Evolutionary conservation across 108 stramenopile species (phyloP), one percentile per base, ranked within the genome.

Genomic region (Skeletonema menzelii): DNA sequence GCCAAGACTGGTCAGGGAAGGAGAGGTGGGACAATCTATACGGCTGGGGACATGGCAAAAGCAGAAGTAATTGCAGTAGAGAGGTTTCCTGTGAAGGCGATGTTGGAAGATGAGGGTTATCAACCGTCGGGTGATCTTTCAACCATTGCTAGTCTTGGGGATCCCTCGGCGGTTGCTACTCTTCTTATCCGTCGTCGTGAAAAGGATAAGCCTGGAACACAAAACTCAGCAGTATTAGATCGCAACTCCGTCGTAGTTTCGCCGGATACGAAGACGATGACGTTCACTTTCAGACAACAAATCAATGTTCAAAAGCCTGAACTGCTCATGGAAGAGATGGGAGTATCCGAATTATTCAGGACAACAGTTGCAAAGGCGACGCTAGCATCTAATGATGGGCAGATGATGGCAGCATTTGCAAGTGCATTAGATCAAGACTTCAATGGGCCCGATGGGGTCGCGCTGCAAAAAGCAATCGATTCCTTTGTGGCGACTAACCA

Each of bases 231-330:
- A 56, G 65, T 86, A 0, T 63, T 89, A 14, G 59, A 72, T 49
- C 70, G 72, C 7, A 68, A 75, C 22, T 79, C 76, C 11, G 80
- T 87, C 5, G 27, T 32, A 4, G 59, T 90, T 24, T 84, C 88
- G n/a, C 58, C 75, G 3, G 88, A 91, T 75, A 87, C 87, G 0
- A 86, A 80, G 56, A 82, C 82, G 26, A 56, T 95, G 46, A 61
- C 60, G 11, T 95, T 92, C 63, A 58, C 70, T 27, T 61, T 92
- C 27, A 75, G 66, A 56, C 87, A 89, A 12, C 80, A 92, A 68
- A 95, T 95, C 58, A 90, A 91, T 37, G 94, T 95, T 0, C 87
- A 95, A 75, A 89, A 92, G 67, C 94, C 94, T 37, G 94, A 95
- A 72, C 65, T 91, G 61, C 62, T 95, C 2, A 72, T 92, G 86